These are phyloP conservation scores for Ophiostoma himal-ulmi DNA, from an alignment of 2,329 filamentous ascomycete species.

Conservation along the genomic window DNA sequence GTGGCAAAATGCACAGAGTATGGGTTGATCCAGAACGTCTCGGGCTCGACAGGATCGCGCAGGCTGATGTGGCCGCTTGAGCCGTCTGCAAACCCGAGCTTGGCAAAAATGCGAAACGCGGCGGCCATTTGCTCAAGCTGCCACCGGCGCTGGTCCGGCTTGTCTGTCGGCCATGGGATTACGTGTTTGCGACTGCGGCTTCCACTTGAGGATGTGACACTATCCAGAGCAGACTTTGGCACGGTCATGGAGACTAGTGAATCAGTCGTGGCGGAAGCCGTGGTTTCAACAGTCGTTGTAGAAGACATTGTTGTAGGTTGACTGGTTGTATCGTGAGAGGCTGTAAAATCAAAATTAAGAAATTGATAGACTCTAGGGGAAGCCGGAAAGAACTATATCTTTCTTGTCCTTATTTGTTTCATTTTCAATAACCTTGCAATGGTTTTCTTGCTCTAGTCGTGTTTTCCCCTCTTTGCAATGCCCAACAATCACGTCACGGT, in stretches of 20 bases:
- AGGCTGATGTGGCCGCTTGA: constrained; percentile 58
- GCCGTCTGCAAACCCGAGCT: constrained; percentile 55
- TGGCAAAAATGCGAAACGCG: constrained; percentile 56
- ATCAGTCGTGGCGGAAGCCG: constrained; percentile 1
- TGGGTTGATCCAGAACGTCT: constrained; percentile 59
- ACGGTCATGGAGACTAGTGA: neutral
- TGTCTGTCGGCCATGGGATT: constrained; percentile 3
- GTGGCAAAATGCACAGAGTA: constrained; percentile 52
- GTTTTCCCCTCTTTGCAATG: neutral
- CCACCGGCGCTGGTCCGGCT: neutral
- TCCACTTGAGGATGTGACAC: neutral
- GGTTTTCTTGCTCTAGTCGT: neutral
- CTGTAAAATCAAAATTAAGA: neutral
- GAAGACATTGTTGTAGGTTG: neutral
- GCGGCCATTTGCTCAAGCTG: constrained; percentile 45
- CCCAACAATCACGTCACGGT: neutral
- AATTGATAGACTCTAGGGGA: neutral
- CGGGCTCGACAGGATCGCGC: constrained; percentile 49
- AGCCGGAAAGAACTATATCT: neutral
- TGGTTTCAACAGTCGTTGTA: neutral
- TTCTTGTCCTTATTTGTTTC: neutral
- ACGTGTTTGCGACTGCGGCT: neutral
- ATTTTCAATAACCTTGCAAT: no score
- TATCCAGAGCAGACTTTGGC: constrained; percentile 2
- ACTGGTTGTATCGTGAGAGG: neutral